These are phyloP conservation scores for Fusarium fracticaudum DNA, from an alignment of 2,329 filamentous ascomycete species.

Conservation along the genomic window DNA sequence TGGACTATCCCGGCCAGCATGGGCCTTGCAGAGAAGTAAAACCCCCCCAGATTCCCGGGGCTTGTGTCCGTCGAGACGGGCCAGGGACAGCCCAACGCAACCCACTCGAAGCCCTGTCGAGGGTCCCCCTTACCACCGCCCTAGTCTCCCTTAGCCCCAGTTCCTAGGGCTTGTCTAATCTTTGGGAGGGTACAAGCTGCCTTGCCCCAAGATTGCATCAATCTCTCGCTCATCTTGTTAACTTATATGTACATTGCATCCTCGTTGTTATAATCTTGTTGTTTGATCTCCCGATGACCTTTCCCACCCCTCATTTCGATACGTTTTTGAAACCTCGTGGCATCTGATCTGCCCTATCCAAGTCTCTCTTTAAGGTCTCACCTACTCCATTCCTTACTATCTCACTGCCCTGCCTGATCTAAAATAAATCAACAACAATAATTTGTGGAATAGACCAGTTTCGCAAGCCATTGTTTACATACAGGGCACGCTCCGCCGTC, in stretches of 20 bases:
- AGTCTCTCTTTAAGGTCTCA: constrained; percentile 15
- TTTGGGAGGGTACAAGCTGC: constrained; percentile 40
- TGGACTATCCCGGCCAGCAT: constrained; percentile 24
- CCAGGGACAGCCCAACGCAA: constrained; percentile 33
- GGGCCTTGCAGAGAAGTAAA: constrained; percentile 32
- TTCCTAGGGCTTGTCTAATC: constrained; percentile 42
- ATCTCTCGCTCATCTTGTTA: constrained; percentile 41
- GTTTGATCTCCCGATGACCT: constrained; percentile 20
- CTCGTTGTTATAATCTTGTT: constrained; percentile 27
- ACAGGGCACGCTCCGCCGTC: constrained; percentile 45
- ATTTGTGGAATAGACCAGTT: constrained; percentile 34
- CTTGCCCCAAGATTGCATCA: constrained; percentile 46
- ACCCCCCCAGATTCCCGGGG: constrained; percentile 44
- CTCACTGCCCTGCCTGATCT: not conserved
- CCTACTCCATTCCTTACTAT: constrained; percentile 13
- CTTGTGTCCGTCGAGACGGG: constrained; percentile 41
- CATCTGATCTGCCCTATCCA: constrained; percentile 5
- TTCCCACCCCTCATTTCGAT: constrained; percentile 27
- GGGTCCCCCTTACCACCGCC: constrained; percentile 42
- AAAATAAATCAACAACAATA: constrained; percentile 7
- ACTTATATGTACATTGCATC: constrained; percentile 39
- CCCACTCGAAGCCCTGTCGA: constrained; percentile 39
- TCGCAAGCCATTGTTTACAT: constrained; percentile 27
- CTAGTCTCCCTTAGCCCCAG: constrained; percentile 42
- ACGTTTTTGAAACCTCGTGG: constrained; percentile 28